These are phyloP conservation scores for Cladosporium velox DNA, from an alignment of 2,329 filamentous ascomycete genomes.

Conservation along the genomic window DNA sequence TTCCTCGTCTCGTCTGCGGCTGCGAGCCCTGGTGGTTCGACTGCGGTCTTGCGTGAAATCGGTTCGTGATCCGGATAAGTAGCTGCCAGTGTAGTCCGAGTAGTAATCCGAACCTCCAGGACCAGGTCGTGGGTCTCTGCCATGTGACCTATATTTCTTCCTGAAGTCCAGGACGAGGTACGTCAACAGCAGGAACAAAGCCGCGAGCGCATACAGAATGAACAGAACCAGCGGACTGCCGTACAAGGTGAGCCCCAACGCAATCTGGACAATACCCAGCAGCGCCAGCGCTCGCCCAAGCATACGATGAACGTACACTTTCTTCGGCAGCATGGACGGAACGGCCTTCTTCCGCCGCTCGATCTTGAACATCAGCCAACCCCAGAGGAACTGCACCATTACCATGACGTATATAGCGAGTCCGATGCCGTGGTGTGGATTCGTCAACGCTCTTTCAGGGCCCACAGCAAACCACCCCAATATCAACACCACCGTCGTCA, in stretches of 20 bases:
- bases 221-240: slow-evolving; percentile 85
- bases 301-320: slow-evolving; percentile 75
- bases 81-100: slow-evolving; percentile 33
- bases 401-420: slow-evolving; percentile 75
- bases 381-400: slow-evolving; percentile 69
- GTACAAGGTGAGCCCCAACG: slow-evolving; percentile 86
- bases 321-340: slow-evolving; percentile 57
- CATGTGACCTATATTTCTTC: slow-evolving; percentile 41
- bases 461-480: slow-evolving; percentile 80
- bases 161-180: slow-evolving; percentile 82
- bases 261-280: slow-evolving; percentile 82
- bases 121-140: slow-evolving; percentile 23
- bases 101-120: slow-evolving; percentile 30
- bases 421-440: slow-evolving; percentile 83
- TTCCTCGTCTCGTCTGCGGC: slow-evolving; percentile 29
- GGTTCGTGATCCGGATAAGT: slow-evolving; percentile 54
- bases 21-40: background rate
- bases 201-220: slow-evolving; percentile 80
- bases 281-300: slow-evolving; percentile 75
- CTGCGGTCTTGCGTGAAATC: slow-evolving; percentile 54
- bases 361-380: slow-evolving; percentile 63
- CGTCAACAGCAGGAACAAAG: slow-evolving; percentile 67
- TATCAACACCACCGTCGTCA: slow-evolving; percentile 71
- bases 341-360: slow-evolving; percentile 48
- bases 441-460: slow-evolving; percentile 68